Evolutionary conservation across 306 rosid genomes (phyloP), one percentile per base, ranked within the genome.

Genomic region (Sesbania bispinosa): DNA sequence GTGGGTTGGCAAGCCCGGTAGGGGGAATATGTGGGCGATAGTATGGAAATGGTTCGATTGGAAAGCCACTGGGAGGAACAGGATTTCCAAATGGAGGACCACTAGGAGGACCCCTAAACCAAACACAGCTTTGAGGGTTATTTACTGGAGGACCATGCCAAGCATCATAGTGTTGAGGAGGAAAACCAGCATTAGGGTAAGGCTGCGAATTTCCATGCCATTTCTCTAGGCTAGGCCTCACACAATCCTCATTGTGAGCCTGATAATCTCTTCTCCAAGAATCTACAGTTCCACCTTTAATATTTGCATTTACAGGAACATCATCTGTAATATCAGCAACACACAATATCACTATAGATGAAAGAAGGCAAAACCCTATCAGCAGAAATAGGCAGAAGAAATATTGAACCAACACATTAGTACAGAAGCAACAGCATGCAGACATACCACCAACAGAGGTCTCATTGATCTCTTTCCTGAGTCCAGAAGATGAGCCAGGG

Each of bases 41-140:
- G 85, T 89, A 94, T 45, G 93, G 70, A 85, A 86, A 94, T 27
- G 89, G 92, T 65, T 94, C 97, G 81, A 94, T 79, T 3, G 97
- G 96, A 70, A 85, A 90, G 79, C 87, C 92, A 84, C 89, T 83
- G 24, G 92, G 94, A 76, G 82, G 38, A 74, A 87, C 87, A 38
- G 94, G 97, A 57, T 81, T 65, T 72, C 96, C 88, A 76, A 81
- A 94, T 10, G 97, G 94, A 51, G 92, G 85, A 58, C 88, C 96
- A 75, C 90, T 85, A 11, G 88, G 92, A 55, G 95, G 99, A 70
- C 97, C 96, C 79, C 98, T 80, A 71, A 84, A 94, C 96, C 96
- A 94, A 69, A 85, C 88, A 64, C 96, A 89, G 36, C 88, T 88
- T 80, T 89, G 99, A 51, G 96, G 96, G 69, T 77, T 86, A 75